phyloP scores from a whole-genome alignment of 345 rosid species.

The Ceriops tagal region DNA sequence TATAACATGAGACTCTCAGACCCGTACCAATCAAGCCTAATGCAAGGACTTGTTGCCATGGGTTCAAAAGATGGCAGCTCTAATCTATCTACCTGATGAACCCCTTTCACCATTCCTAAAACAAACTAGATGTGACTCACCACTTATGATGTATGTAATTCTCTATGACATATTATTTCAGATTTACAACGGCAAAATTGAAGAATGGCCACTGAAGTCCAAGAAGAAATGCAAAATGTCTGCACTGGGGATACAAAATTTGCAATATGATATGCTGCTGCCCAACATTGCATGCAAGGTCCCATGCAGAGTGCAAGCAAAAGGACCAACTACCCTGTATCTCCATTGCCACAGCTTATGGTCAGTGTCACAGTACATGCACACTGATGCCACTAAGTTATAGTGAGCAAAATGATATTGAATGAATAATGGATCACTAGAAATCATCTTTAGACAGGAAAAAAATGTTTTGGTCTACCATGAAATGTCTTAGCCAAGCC shows the following conservation, averaged over 20 bases:
- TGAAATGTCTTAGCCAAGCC: too few relatives aligned
- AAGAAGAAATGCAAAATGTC: too few relatives aligned
- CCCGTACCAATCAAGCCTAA: conserved; percentile 1
- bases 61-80: not conserved
- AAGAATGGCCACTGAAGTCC: not conserved
- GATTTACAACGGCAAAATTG: not conserved
- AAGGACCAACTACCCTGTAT: not conserved
- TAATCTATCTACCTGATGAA: not conserved
- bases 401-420: too few relatives aligned
- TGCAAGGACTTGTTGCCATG: not conserved
- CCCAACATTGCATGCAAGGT: not conserved
- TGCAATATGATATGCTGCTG: not conserved
- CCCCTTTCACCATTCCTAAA: not conserved
- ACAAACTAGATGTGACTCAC: too few relatives aligned
- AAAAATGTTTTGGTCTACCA: too few relatives aligned
- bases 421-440: too few relatives aligned
- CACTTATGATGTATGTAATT: not conserved
- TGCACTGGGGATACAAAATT: not conserved
- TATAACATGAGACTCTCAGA: not conserved
- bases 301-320: not conserved
- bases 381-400: too few relatives aligned
- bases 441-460: too few relatives aligned
- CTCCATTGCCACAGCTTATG: not conserved
- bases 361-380: not conserved
- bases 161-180: not conserved